Percentiles rank a stretch among this genome's conserved stretches.
Conservation (phyloP, 352 stramenopile species). For the Pythium aristosporum region DNA sequence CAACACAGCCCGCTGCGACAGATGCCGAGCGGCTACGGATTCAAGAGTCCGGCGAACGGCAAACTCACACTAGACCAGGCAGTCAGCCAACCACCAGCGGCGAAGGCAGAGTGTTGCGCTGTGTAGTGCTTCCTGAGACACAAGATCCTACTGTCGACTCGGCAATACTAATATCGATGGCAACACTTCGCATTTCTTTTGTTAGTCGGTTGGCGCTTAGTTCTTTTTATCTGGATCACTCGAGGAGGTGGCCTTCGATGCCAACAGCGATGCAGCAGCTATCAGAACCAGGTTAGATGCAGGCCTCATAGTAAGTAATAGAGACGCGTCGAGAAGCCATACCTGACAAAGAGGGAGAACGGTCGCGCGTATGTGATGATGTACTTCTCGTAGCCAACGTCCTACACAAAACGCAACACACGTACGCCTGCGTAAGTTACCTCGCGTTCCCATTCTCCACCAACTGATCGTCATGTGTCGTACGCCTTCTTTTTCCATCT, state of each 20-base stretch:
- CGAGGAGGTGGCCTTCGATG: conserved; percentile 63
- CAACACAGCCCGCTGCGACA: conserved; percentile 24
- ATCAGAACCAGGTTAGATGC: neutral
- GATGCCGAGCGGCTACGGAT: neutral
- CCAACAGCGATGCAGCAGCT: conserved; percentile 75
- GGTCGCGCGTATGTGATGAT: conserved; percentile 74
- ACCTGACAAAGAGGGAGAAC: conserved; percentile 83
- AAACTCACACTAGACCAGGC: conserved; percentile 9
- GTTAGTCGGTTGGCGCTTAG: neutral
- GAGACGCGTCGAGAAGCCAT: neutral
- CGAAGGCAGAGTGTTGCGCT: conserved; percentile 7
- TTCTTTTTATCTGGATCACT: conserved; percentile 23
- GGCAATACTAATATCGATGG: neutral
- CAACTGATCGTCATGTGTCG: too few species aligned
- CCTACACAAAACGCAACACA: conserved; percentile 26
- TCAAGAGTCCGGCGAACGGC: neutral
- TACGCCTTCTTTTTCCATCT: conserved; percentile 83
- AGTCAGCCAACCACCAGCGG: neutral
- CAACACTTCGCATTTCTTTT: neutral
- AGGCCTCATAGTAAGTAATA: too few species aligned
- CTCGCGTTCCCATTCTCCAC: too few species aligned
- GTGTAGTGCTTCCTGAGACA: neutral
- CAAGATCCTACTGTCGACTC: neutral
- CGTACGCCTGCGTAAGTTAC: too few species aligned
- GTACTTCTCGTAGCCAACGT: conserved; percentile 67